A percentile compares a stretch with the other conserved stretches of the same genome.
These are phyloP conservation scores for Moelleriella libera DNA, from an alignment of 2,329 filamentous ascomycete species.

Conservation along the genomic window DNA sequence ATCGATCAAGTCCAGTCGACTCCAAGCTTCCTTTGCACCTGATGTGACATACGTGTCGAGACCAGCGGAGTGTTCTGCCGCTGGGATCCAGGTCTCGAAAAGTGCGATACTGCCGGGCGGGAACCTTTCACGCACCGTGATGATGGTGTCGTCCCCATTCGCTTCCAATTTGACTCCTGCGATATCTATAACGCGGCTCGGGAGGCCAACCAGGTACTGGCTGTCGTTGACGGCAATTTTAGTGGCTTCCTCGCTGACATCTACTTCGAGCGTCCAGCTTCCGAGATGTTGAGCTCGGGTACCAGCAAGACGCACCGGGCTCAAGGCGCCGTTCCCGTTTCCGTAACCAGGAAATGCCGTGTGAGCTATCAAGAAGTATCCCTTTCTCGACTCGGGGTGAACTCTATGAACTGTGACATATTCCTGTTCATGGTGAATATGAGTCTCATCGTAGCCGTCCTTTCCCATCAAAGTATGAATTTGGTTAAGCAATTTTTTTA, in stretches of 20 bases:
- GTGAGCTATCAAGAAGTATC: constrained; percentile 90
- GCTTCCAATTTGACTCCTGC: constrained; percentile 59
- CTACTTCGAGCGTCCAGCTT: constrained; percentile 85
- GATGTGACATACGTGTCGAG: constrained; percentile 78
- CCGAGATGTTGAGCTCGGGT: constrained; percentile 78
- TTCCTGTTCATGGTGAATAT: constrained; percentile 91
- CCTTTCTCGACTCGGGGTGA: constrained; percentile 81
- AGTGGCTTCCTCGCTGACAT: constrained; percentile 57
- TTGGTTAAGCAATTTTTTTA: constrained; percentile 88
- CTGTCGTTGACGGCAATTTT: constrained; percentile 53
- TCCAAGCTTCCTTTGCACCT: constrained; percentile 67
- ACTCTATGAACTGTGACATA: constrained; percentile 95
- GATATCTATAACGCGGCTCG: constrained; percentile 63
- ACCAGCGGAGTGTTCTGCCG: constrained; percentile 68
- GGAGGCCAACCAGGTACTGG: constrained; percentile 64
- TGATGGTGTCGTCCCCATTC: constrained; percentile 60
- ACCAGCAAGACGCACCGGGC: constrained; percentile 64
- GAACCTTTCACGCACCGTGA: constrained; percentile 70
- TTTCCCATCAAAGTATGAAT: constrained; percentile 94
- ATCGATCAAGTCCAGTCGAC: constrained; percentile 60
- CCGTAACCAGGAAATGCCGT: constrained; percentile 90
- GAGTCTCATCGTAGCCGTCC: constrained; percentile 86
- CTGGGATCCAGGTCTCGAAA: constrained; percentile 91
- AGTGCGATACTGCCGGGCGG: constrained; percentile 88
- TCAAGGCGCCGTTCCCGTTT: constrained; percentile 68